Percentiles rank a stretch among this genome's conserved stretches.
Conservation (phyloP, 2,329 filamentous ascomycete species). For the Arthrobotrys sinensis region DNA sequence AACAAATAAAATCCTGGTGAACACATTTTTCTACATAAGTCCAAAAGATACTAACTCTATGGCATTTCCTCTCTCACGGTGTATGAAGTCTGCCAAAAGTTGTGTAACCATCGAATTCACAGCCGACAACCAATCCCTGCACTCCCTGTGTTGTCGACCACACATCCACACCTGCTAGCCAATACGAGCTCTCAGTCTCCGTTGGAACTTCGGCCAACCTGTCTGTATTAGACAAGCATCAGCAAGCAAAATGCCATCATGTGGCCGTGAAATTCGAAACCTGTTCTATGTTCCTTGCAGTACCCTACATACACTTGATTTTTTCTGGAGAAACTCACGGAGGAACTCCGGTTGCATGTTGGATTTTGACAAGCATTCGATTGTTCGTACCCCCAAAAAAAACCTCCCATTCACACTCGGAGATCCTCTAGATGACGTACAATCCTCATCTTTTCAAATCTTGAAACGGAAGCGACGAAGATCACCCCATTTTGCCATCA, state of each 20-base stretch:
- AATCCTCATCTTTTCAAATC: conserved; percentile 2
- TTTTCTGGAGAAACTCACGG: neutral
- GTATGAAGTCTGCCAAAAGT: too few relatives aligned
- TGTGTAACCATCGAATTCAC: too few relatives aligned
- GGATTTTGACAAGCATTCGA: conserved; percentile 1
- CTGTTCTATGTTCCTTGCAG: conserved; percentile 36
- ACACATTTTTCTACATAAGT: too few relatives aligned
- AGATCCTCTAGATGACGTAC: conserved; percentile 37
- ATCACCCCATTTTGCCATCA: conserved; percentile 24
- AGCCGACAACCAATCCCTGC: too few relatives aligned
- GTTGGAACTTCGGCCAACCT: too few relatives aligned
- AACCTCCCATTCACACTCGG: conserved; percentile 8
- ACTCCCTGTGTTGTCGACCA: too few relatives aligned
- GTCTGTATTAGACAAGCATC: conserved; percentile 12
- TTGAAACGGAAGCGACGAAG: conserved; percentile 17
- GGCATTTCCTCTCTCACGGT: too few relatives aligned
- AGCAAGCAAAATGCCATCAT: conserved; percentile 45
- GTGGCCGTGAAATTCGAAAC: conserved; percentile 23
- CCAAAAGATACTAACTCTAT: too few relatives aligned
- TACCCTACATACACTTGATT: neutral
- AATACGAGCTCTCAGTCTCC: too few relatives aligned
- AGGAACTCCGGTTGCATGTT: conserved; percentile 55
- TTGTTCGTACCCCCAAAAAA: neutral
- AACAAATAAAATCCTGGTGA: too few relatives aligned
- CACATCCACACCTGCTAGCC: too few relatives aligned